Evolutionary conservation across 1,284 basidiomycete genomes (phyloP).

Genomic region (Heterobasidion parviporum): DNA sequence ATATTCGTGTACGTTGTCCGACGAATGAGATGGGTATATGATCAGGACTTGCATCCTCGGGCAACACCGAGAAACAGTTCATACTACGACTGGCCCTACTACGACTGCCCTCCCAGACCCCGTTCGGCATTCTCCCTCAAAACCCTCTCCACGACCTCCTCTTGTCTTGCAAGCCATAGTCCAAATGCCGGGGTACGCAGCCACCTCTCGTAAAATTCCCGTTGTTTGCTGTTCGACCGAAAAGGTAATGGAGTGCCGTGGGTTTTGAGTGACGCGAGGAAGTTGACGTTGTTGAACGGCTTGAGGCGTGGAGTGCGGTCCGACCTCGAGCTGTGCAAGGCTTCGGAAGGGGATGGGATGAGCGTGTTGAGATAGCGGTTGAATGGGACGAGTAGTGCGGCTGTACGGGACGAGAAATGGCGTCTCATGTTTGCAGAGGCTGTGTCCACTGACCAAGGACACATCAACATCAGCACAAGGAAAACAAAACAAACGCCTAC

Average conservation of each 20-base stretch:
- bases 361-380: conserved; percentile 90
- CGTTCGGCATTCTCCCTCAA: conserved; percentile 17
- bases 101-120: no score
- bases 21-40: no score
- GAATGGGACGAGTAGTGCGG: conserved; percentile 84
- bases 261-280: conserved; percentile 76
- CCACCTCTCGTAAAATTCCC: conserved; percentile 70
- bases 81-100: no score
- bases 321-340: background rate
- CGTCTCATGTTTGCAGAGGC: conserved; percentile 67
- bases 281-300: conserved; percentile 74
- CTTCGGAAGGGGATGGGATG: conserved; percentile 55
- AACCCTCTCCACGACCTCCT: conserved; percentile 54
- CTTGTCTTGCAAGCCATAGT: conserved; percentile 67
- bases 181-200: conserved; percentile 67
- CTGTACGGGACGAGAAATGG: conserved; percentile 86
- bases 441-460: conserved; percentile 37
- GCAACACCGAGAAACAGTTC: no score
- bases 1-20: no score
- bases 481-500: conserved; percentile 31
- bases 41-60: no score
- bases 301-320: conserved; percentile 37
- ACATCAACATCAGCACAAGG: background rate
- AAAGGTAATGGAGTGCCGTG: conserved; percentile 77
- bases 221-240: conserved; percentile 52